A percentile compares a stretch with the other conserved stretches of the same genome.
phyloP scores from a whole-genome alignment of 305 asterid species.

The Nicotiana rustica region DNA sequence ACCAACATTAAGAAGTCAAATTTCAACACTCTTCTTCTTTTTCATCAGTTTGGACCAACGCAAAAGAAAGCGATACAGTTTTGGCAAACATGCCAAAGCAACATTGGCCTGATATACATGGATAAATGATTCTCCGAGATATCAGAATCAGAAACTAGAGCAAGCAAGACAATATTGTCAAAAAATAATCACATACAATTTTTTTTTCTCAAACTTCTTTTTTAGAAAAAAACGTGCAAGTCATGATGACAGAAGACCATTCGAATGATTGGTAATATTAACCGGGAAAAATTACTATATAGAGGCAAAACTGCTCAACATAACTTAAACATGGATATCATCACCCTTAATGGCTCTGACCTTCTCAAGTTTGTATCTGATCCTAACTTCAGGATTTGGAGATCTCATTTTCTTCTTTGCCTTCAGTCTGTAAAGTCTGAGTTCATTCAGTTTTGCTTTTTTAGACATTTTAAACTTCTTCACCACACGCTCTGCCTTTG shows the following conservation, averaged over 20 bases:
- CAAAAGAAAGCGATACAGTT: neutral
- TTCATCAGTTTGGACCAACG: neutral
- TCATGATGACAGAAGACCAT: neutral
- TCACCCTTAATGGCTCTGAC: constrained; percentile 43
- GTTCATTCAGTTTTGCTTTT: constrained; percentile 81
- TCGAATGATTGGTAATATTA: neutral
- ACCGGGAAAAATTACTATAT: neutral
- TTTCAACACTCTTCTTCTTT: neutral
- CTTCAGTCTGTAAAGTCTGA: constrained; percentile 81
- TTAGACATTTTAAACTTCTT: constrained; percentile 59
- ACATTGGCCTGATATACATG: neutral
- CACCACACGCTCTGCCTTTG: constrained; percentile 43
- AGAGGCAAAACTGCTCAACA: neutral
- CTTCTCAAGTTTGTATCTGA: constrained; percentile 93
- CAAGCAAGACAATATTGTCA: neutral
- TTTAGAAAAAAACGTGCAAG: neutral
- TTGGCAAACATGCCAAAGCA: neutral
- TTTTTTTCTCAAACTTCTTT: neutral
- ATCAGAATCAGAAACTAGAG: neutral
- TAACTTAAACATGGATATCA: neutral
- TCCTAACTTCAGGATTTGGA: constrained; percentile 93
- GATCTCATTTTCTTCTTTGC: constrained; percentile 95
- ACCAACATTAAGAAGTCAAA: neutral
- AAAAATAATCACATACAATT: neutral
- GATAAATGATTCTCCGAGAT: neutral